phyloP scores from a whole-genome alignment of 2,329 filamentous ascomycete species.

The Xylaria sp. region DNA sequence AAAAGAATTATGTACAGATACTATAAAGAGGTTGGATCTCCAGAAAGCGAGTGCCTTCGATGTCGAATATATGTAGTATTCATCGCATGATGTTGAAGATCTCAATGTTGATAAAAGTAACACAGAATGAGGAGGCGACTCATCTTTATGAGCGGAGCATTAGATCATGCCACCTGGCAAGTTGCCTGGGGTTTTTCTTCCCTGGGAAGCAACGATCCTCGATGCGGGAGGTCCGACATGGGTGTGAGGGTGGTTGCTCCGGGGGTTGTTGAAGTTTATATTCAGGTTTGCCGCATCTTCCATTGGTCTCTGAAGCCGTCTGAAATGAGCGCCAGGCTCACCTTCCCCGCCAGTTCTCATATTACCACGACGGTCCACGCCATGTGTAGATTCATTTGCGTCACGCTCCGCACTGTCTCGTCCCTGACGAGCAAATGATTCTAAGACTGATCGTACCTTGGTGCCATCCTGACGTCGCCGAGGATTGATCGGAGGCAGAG shows the following conservation, averaged over 20 bases:
- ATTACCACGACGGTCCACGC: slow-evolving; percentile 41
- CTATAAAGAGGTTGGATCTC: slow-evolving; percentile 37
- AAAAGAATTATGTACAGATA: slow-evolving; percentile 38
- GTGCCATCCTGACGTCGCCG: slow-evolving; percentile 57
- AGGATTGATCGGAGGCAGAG: slow-evolving; percentile 69
- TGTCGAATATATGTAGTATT: neutral
- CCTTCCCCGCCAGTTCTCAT: slow-evolving; percentile 55
- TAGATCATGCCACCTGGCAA: slow-evolving; percentile 60
- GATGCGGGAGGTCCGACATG: slow-evolving; percentile 51
- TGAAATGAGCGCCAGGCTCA: slow-evolving; percentile 51
- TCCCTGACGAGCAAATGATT: slow-evolving; percentile 50
- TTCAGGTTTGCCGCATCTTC: slow-evolving; percentile 51
- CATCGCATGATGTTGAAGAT: neutral
- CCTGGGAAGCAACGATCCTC: slow-evolving; percentile 50
- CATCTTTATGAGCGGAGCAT: slow-evolving; percentile 29
- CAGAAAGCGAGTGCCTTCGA: neutral
- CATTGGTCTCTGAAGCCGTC: slow-evolving; percentile 56
- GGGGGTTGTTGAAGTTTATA: slow-evolving; percentile 37
- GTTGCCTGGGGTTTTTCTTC: slow-evolving; percentile 41
- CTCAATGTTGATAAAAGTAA: neutral
- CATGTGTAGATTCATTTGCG: slow-evolving; percentile 15
- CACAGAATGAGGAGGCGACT: neutral
- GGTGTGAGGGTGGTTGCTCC: slow-evolving; percentile 45
- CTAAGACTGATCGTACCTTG: slow-evolving; percentile 55
- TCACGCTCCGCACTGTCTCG: slow-evolving; percentile 48